Percentiles rank a stretch among this genome's conserved stretches.
Evolutionary conservation across 768 basidiomycete species (phyloP).

Genomic region (Pleurotus giganteus): DNA sequence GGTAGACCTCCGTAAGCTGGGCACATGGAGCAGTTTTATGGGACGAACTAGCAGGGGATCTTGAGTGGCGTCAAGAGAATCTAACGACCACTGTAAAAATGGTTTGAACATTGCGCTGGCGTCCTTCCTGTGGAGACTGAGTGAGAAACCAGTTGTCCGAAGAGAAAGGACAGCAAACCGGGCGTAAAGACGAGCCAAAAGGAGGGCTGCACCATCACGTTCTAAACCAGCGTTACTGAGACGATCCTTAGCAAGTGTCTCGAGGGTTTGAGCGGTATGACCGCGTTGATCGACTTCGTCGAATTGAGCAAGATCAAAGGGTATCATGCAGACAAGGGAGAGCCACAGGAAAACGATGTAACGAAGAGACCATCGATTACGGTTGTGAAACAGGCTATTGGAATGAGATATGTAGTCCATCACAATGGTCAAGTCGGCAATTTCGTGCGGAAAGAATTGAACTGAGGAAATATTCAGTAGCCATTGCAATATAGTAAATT

Average conservation of each 20-base stretch:
- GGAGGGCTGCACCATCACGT: slow-evolving; percentile 74
- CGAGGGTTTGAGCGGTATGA: slow-evolving; percentile 54
- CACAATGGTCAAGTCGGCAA: slow-evolving; percentile 76
- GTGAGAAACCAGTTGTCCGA: neutral
- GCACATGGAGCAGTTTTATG: neutral
- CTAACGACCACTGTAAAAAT: slow-evolving; percentile 51
- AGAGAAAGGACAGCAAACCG: slow-evolving; percentile 46
- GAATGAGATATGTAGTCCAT: slow-evolving; percentile 59
- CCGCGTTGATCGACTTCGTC: slow-evolving; percentile 57
- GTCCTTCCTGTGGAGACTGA: slow-evolving; percentile 49
- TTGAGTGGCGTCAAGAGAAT: slow-evolving; percentile 32
- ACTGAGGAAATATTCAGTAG: slow-evolving; percentile 44
- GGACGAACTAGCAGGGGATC: slow-evolving; percentile 51
- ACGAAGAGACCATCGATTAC: slow-evolving; percentile 72
- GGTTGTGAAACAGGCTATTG: slow-evolving; percentile 38
- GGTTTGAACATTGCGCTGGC: slow-evolving; percentile 42
- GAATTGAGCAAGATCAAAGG: slow-evolving; percentile 87
- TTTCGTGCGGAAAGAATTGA: slow-evolving; percentile 91
- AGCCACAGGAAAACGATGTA: slow-evolving; percentile 90
- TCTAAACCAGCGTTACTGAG: slow-evolving; percentile 77
- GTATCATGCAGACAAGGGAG: slow-evolving; percentile 90
- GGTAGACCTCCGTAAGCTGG: neutral
- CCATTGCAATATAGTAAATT: slow-evolving; percentile 6
- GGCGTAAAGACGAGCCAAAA: slow-evolving; percentile 81
- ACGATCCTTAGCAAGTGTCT: slow-evolving; percentile 54